phyloP scores from a whole-genome alignment of 2,329 filamentous ascomycete species.

The Xylaria sp. region DNA sequence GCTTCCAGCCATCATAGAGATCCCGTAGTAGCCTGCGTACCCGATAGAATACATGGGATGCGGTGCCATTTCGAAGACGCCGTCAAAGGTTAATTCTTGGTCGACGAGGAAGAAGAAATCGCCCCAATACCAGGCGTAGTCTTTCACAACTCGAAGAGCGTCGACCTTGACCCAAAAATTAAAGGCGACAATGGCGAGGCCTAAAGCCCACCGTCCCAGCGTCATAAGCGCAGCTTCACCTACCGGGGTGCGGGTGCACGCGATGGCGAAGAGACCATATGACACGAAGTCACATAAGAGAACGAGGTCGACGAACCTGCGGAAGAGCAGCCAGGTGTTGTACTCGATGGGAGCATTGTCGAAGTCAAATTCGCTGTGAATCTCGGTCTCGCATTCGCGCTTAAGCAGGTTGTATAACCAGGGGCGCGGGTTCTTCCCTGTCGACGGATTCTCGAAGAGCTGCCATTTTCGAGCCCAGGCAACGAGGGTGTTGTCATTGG shows the following conservation, averaged over 20 bases:
- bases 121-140: slow-evolving; percentile 99
- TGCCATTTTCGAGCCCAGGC: slow-evolving; percentile 87
- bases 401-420: slow-evolving; percentile 87
- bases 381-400: slow-evolving; percentile 92
- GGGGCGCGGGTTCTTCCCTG: slow-evolving; percentile 84
- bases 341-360: slow-evolving; percentile 95
- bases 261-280: slow-evolving; percentile 94
- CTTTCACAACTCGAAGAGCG: slow-evolving; percentile 96
- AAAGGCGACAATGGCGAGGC: slow-evolving; percentile 84
- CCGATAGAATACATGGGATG: slow-evolving; percentile 99
- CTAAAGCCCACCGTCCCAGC: slow-evolving; percentile 79
- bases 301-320: slow-evolving; percentile 94
- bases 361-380: slow-evolving; percentile 92
- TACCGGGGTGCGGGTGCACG: slow-evolving; percentile 80
- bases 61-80: slow-evolving; percentile 98
- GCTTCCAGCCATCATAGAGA: slow-evolving; percentile 97
- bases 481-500: slow-evolving; percentile 85
- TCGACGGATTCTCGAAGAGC: slow-evolving; percentile 85
- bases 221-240: slow-evolving; percentile 78
- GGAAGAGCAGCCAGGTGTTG: slow-evolving; percentile 98
- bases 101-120: slow-evolving; percentile 99
- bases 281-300: slow-evolving; percentile 99
- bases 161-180: slow-evolving; percentile 99
- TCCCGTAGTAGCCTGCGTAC: slow-evolving; percentile 97
- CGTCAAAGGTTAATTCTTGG: slow-evolving; percentile 96